Conservation (phyloP, 768 basidiomycete genomes). For the Ramaria sp. region DNA sequence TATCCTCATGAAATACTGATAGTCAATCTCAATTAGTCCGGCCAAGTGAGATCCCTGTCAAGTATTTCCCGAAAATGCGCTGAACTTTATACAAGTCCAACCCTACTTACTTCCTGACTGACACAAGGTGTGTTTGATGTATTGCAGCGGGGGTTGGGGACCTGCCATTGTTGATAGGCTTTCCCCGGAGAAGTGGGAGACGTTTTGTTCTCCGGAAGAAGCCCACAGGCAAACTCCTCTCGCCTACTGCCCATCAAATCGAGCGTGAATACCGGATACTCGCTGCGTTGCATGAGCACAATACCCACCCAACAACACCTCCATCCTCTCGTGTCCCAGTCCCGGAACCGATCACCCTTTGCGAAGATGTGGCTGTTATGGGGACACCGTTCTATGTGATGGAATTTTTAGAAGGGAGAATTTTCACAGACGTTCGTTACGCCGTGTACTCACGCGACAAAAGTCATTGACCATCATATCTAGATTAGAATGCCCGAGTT, state of each 20-base stretch:
- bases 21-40: slow-evolving; percentile 44
- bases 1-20: neutral
- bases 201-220: slow-evolving; percentile 89
- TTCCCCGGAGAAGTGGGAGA: slow-evolving; percentile 27
- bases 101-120: slow-evolving; percentile 89
- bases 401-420: slow-evolving; percentile 90
- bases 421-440: slow-evolving; percentile 64
- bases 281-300: slow-evolving; percentile 64
- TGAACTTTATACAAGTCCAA: slow-evolving; percentile 46
- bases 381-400: slow-evolving; percentile 95
- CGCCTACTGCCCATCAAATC: slow-evolving; percentile 87
- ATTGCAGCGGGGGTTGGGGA: too few relatives aligned
- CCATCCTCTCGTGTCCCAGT: slow-evolving; percentile 59
- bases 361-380: slow-evolving; percentile 64
- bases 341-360: slow-evolving; percentile 74
- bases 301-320: slow-evolving; percentile 39
- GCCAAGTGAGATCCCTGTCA: slow-evolving; percentile 50
- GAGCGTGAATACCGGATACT: slow-evolving; percentile 88
- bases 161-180: neutral
- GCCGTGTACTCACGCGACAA: neutral
- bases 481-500: slow-evolving; percentile 1
- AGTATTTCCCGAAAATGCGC: neutral
- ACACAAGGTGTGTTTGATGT: slow-evolving; percentile 40
- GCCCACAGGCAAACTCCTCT: slow-evolving; percentile 78
- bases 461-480: neutral